Evolutionary conservation across 2,329 filamentous ascomycete species (phyloP), one percentile per base, ranked within the genome.

Genomic region (Hypoxylon sp.): DNA sequence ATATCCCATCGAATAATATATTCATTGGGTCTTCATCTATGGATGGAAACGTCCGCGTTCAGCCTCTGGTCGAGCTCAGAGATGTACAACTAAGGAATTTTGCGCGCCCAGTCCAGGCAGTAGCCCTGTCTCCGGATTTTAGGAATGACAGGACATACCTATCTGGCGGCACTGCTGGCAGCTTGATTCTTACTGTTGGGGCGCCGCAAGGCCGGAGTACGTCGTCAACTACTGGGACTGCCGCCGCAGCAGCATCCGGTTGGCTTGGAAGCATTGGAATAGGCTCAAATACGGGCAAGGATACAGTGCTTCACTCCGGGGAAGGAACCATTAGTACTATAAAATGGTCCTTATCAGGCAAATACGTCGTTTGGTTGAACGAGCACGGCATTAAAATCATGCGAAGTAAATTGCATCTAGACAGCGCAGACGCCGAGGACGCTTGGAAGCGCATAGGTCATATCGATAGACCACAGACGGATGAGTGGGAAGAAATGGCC

Each of bases 331-430:
- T 99, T 68, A 95, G 89, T 76, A 91, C 90, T 2, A 96, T 99
- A 75, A 95, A 96, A 78, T 99, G 95, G 94, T 98, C 95, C 0
- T 78, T 95, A 41, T 95, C 93, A 0, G 95, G 96, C 0, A 96
- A 91, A 79, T 98, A 94, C 74, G 91, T 97, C 0, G 92, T 90
- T 0, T 99, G 96, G 96, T 86, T 97, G 41, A 99, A 98, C 74
- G 96, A 99, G 78, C 91, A 96, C 74, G 96, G 96, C 3, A 96
- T 98, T 76, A 97, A 97, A 78, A 96, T 99, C 65, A 98, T 98
- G 94, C 88, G 96, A 37, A 93, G 93, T 3, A 93, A 96, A 76
- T 76, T 96, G 19, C 88, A 94, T 71, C 84, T 97, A 4, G 93
- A 96, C 5, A 89, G 84, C 67, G 85, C 85, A 11, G 91, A 97